These are phyloP conservation scores for Fusarium globosum DNA, from an alignment of 2,329 filamentous ascomycete species.

Conservation along the genomic window DNA sequence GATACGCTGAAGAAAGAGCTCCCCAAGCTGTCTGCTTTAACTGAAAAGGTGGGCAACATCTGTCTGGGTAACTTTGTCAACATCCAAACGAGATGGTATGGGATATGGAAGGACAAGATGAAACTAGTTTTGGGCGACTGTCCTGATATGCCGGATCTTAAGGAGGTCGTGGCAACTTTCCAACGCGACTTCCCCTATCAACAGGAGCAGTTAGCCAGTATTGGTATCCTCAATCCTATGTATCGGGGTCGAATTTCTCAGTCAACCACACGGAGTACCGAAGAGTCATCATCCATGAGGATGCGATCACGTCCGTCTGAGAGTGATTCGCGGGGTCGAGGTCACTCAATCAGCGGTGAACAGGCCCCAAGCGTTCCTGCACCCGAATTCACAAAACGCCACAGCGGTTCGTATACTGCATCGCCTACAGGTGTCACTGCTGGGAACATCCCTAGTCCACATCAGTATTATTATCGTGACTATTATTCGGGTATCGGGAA, in stretches of 20 bases:
- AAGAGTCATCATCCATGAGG: conserved; percentile 59
- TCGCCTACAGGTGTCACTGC: conserved; percentile 61
- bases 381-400: conserved; percentile 72
- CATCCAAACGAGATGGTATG: conserved; percentile 86
- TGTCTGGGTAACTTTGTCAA: conserved; percentile 86
- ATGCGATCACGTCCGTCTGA: conserved; percentile 62
- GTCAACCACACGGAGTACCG: conserved; percentile 68
- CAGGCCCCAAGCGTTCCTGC: conserved; percentile 71
- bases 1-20: conserved; percentile 93
- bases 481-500: conserved; percentile 40
- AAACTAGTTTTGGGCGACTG: conserved; percentile 76
- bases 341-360: conserved; percentile 72
- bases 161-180: conserved; percentile 82
- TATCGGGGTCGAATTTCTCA: conserved; percentile 69
- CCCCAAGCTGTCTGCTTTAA: conserved; percentile 83
- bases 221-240: conserved; percentile 83
- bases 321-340: conserved; percentile 64
- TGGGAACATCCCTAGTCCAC: conserved; percentile 58
- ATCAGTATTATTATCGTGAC: conserved; percentile 67
- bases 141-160: conserved; percentile 70
- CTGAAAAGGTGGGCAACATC: conserved; percentile 84
- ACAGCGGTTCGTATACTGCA: conserved; percentile 74
- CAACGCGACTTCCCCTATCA: conserved; percentile 80
- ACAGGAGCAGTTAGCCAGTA: conserved; percentile 75
- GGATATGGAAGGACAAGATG: conserved; percentile 85